Evolutionary conservation across 1,139 yeast genomes (phyloP).

Genomic region (Pichia sp.): DNA sequence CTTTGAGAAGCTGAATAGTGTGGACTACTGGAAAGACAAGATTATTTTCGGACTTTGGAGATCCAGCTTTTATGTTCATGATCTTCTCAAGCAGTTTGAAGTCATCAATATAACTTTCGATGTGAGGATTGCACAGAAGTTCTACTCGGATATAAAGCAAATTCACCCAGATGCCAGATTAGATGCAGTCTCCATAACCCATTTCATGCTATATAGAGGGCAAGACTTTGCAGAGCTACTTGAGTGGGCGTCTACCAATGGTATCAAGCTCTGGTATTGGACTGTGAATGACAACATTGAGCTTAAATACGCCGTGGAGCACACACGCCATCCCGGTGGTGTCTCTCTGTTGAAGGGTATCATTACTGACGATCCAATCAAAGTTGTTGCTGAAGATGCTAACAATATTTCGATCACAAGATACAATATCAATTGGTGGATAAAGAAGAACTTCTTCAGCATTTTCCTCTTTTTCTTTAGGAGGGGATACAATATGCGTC

Average conservation of each 20-base stretch:
- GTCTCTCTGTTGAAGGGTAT: conserved; percentile 20
- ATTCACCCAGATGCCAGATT: conserved; percentile 26
- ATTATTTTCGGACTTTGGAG: conserved; percentile 83
- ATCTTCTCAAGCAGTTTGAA: conserved; percentile 36
- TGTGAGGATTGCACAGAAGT: conserved; percentile 28
- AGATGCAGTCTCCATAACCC: conserved; percentile 25
- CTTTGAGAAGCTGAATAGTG: conserved; percentile 29
- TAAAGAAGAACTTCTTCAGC: conserved; percentile 14
- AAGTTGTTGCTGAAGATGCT: conserved; percentile 7
- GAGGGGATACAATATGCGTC: conserved; percentile 18
- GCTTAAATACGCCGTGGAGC: conserved; percentile 10
- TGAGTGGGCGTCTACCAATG: conserved; percentile 28
- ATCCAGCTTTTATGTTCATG: conserved; percentile 49
- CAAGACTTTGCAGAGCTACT: conserved; percentile 33
- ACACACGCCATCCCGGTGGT: conserved; percentile 6
- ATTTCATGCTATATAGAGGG: conserved; percentile 33
- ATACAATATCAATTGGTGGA: conserved; percentile 12
- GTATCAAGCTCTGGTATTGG: conserved; percentile 67
- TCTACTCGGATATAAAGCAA: conserved; percentile 28
- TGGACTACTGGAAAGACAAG: conserved; percentile 56
- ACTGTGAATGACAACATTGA: conserved; percentile 50
- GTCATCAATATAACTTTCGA: conserved; percentile 48
- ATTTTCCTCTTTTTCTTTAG: conserved; percentile 16
- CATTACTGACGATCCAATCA: conserved; percentile 25
- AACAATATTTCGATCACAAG: conserved; percentile 2